These are phyloP conservation scores for Pseudocercospora fuligena DNA, from an alignment of 2,329 filamentous ascomycete species.

Conservation along the genomic window DNA sequence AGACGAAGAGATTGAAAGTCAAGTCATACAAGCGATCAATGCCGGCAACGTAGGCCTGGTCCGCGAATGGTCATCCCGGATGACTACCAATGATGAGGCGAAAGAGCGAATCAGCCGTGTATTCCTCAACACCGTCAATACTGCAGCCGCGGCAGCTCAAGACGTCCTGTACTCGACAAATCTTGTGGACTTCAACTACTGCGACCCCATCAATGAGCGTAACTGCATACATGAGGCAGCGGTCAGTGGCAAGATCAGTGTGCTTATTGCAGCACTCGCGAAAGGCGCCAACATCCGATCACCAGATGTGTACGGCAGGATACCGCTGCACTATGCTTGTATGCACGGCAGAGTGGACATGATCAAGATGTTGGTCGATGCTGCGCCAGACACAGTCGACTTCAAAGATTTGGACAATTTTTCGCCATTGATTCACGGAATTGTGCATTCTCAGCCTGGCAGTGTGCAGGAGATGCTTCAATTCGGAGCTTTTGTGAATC, in stretches of 20 bases:
- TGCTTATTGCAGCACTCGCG: constrained; percentile 76
- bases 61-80: constrained; percentile 77
- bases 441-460: constrained; percentile 81
- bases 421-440: constrained; percentile 91
- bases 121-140: constrained; percentile 86
- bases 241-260: constrained; percentile 83
- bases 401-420: constrained; percentile 96
- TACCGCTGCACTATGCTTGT: constrained; percentile 93
- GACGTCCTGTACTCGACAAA: constrained; percentile 77
- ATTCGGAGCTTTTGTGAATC: constrained; percentile 82
- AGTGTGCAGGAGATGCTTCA: constrained; percentile 80
- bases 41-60: constrained; percentile 78
- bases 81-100: constrained; percentile 65
- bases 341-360: constrained; percentile 83
- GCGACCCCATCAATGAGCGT: constrained; percentile 96
- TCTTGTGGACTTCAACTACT: constrained; percentile 85
- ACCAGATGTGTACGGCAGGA: constrained; percentile 90
- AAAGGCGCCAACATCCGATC: constrained; percentile 76
- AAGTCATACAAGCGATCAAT: constrained; percentile 85
- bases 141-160: constrained; percentile 78
- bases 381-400: constrained; percentile 75
- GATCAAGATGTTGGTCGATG: constrained; percentile 36
- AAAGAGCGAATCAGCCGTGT: constrained; percentile 83
- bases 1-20: constrained; percentile 86
- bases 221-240: constrained; percentile 97